Base-by-base conservation (phyloP, 495 filamentous ascomycete genomes). In the Talaromyces nanjingensis region DNA sequence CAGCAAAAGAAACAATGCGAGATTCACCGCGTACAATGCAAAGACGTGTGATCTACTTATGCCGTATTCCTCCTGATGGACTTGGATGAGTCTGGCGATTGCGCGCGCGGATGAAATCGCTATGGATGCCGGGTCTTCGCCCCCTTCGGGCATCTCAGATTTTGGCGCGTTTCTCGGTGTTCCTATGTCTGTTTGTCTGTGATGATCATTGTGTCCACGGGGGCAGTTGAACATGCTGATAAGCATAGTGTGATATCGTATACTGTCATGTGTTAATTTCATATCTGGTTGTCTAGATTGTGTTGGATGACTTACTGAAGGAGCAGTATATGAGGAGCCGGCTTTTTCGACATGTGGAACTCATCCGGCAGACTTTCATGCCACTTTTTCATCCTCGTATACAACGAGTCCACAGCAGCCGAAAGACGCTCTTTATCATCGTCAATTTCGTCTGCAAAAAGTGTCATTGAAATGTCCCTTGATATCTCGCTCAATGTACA, bases 21-120 rank as follows among this genome's bases (percentile, higher is more conserved):
- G 69, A 37, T 77, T 81, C 60, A 81, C 76, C 2, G 77, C 76
- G 55, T 78, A 81, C 64, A 81, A 67, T 12, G 77, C 73, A 53
- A 78, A 81, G 22, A 75, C 71, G 64, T 81, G 78, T 6, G 75
- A 74, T 27, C 76, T 74, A 27, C 65, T 75, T 54, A 79, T 64
- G 8, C 77, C 75, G 59, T 71, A 79, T 45, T 79, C 74, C 9
- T 70, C 69, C 3, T 73, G 70, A 31, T 79, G 73, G 2, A 75
- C 65, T 20, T 69, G 71, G 1, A 72, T 67, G 1, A 81, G 71
- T 9, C 60, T 59, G 5, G 75, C 70, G 7, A 81, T 81, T 2
- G 64, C 65, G 3, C 71, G 74, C 0, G 78, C 76, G 0, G 75
- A 73, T 3, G 64, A 65, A 29, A 34, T 59, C 8, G 63, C 56